Conservation (phyloP, 2,329 filamentous ascomycete species). For the Colletotrichum brevisporum region DNA sequence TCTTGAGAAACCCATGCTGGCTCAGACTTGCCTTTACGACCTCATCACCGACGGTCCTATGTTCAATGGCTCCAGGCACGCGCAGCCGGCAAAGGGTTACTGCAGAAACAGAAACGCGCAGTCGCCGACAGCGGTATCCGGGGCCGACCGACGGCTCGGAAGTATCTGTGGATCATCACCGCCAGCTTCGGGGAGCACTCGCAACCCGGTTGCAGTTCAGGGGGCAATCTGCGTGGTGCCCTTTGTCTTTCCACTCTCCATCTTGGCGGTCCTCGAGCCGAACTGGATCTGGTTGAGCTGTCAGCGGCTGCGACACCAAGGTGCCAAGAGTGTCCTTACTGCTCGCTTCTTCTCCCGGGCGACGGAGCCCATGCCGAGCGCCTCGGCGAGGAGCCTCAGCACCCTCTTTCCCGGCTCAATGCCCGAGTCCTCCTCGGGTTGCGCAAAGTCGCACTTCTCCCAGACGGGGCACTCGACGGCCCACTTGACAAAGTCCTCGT, state of each 20-base stretch:
- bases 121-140: constrained; percentile 41
- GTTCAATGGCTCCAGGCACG: constrained; percentile 43
- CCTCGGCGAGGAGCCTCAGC: constrained; percentile 81
- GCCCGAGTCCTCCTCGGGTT: constrained; percentile 43
- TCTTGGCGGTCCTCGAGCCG: constrained; percentile 85
- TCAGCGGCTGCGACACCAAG: not conserved
- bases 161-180: constrained; percentile 84
- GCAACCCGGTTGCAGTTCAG: constrained; percentile 45
- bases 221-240: constrained; percentile 73
- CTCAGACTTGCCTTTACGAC: constrained; percentile 78
- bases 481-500: constrained; percentile 88
- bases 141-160: constrained; percentile 67
- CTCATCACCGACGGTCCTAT: constrained; percentile 58
- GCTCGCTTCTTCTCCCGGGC: constrained; percentile 94
- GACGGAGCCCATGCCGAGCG: constrained; percentile 78
- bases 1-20: constrained; percentile 45
- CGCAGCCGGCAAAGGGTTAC: constrained; percentile 59
- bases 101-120: constrained; percentile 65
- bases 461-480: constrained; percentile 81
- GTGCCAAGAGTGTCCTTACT: constrained; percentile 60
- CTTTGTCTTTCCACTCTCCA: constrained; percentile 78
- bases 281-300: constrained; percentile 78
- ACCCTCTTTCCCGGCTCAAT: constrained; percentile 87
- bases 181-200: constrained; percentile 54
- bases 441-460: constrained; percentile 87